These are phyloP conservation scores for Trichocladium antarcticum DNA, from an alignment of 495 filamentous ascomycete genomes.

Conservation along the genomic window DNA sequence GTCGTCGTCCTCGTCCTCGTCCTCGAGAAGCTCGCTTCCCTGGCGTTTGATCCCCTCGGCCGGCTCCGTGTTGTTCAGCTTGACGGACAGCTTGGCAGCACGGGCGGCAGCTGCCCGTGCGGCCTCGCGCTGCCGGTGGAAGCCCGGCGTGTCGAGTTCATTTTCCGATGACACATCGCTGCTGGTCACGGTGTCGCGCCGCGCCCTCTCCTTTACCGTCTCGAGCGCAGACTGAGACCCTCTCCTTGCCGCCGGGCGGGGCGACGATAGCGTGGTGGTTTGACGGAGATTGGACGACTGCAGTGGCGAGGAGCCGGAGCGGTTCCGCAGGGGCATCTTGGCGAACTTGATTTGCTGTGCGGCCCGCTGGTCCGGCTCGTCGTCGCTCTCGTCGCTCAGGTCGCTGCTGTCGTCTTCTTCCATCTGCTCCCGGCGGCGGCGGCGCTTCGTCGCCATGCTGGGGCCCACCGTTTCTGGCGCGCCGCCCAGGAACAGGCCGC, in stretches of 20 bases:
- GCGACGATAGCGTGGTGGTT: constrained; percentile 27
- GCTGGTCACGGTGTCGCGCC: constrained; percentile 80
- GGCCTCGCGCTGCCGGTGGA: constrained; percentile 47
- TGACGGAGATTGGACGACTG: constrained; percentile 46
- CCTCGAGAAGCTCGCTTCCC: constrained; percentile 45
- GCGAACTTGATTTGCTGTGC: constrained; percentile 83
- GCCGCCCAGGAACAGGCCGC: constrained; percentile 63
- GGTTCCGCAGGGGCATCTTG: constrained; percentile 82
- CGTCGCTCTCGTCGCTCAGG: constrained; percentile 90
- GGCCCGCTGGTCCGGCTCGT: constrained; percentile 59
- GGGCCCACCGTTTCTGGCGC: constrained; percentile 66
- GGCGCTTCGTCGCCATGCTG: constrained; percentile 44
- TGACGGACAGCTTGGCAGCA: constrained; percentile 36
- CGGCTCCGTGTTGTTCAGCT: constrained; percentile 30
- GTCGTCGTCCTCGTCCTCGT: constrained; percentile 50
- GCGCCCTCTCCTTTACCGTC: constrained; percentile 58
- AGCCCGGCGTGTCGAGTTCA: constrained; percentile 60
- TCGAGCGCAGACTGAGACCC: constrained; percentile 70
- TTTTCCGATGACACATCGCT: constrained; percentile 89
- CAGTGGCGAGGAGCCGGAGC: constrained; percentile 80
- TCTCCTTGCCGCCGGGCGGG: constrained; percentile 37
- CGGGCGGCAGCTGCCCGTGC: constrained; percentile 27
- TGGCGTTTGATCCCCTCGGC: constrained; percentile 32
- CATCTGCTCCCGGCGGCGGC: constrained; percentile 58
- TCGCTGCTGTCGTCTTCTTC: constrained; percentile 97